These are phyloP conservation scores for Xylaria sp. DNA, from an alignment of 495 filamentous ascomycete genomes.

Conservation along the genomic window DNA sequence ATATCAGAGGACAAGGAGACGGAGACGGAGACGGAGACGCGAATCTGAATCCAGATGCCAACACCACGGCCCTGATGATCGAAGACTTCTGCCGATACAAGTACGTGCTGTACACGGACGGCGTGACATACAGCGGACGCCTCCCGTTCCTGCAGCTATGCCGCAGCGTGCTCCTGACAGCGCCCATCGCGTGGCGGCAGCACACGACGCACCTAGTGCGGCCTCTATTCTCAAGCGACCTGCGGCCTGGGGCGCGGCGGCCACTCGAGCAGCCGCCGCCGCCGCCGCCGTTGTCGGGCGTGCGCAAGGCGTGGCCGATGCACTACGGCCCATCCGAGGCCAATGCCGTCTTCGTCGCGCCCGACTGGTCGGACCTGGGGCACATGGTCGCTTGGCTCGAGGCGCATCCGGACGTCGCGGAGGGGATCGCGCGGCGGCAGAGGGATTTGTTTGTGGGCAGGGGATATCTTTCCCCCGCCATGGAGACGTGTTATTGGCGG, in stretches of 20 bases:
- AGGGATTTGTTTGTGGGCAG: slow-evolving; percentile 32
- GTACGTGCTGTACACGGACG: slow-evolving; percentile 54
- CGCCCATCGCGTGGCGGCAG: slow-evolving; percentile 42
- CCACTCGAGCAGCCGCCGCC: too few relatives aligned
- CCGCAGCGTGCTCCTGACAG: slow-evolving; percentile 42
- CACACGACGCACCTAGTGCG: slow-evolving; percentile 45
- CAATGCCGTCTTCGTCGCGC: slow-evolving; percentile 43
- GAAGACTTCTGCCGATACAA: slow-evolving; percentile 46
- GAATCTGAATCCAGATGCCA: not conserved
- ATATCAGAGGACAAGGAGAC: not conserved
- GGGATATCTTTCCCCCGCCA: slow-evolving; percentile 41
- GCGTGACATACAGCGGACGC: slow-evolving; percentile 57
- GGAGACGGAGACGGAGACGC: not conserved
- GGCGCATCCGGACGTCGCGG: slow-evolving; percentile 33
- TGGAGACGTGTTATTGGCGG: slow-evolving; percentile 48
- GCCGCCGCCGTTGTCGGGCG: not conserved
- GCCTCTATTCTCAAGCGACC: slow-evolving; percentile 35
- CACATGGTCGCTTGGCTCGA: slow-evolving; percentile 34
- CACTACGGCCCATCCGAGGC: slow-evolving; percentile 34
- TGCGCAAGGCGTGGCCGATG: slow-evolving; percentile 19
- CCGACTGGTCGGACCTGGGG: slow-evolving; percentile 44
- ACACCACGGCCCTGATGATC: slow-evolving; percentile 36
- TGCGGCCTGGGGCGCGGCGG: not conserved
- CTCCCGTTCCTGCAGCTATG: slow-evolving; percentile 47
- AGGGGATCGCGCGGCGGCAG: slow-evolving; percentile 42